Conservation (phyloP, 257 asterid genomes). For the Solanum medicagineum region DNA sequence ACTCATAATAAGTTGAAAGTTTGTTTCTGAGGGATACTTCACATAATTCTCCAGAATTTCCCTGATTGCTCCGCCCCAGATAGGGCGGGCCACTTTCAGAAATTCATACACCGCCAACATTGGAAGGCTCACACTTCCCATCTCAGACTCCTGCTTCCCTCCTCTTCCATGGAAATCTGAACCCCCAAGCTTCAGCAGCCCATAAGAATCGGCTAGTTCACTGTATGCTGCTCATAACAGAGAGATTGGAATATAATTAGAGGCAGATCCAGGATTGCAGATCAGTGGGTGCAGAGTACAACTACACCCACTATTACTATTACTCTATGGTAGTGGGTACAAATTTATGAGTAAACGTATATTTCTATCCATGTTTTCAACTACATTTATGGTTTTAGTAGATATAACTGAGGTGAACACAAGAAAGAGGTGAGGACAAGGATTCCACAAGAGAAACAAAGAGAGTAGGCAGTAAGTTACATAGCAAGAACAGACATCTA, state of each 20-base stretch:
- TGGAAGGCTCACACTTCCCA: constrained; percentile 71
- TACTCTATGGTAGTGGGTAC: not conserved
- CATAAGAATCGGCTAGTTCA: constrained; percentile 63
- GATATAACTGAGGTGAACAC: not conserved
- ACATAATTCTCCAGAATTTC: constrained; percentile 43
- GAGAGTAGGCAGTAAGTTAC: not conserved
- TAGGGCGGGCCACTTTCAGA: constrained; percentile 77
- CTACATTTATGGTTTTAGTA: not conserved
- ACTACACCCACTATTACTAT: not conserved
- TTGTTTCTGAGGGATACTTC: constrained; percentile 51
- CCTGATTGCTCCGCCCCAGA: constrained; percentile 62
- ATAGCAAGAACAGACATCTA: not conserved
- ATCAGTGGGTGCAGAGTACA: not conserved
- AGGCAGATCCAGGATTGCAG: not conserved
- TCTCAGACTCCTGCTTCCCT: constrained; percentile 76
- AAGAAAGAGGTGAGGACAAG: not conserved
- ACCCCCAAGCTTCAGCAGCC: constrained; percentile 87
- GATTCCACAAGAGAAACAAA: not conserved
- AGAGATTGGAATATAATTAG: not conserved
- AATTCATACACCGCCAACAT: constrained; percentile 54
- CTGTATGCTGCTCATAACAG: constrained; percentile 47
- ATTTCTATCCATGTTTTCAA: not conserved
- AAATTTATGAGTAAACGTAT: not conserved
- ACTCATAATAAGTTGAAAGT: constrained; percentile 43
- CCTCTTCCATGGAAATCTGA: constrained; percentile 92